These are phyloP conservation scores for Margaritispora aquatica DNA, from an alignment of 495 filamentous ascomycete genomes.

Conservation along the genomic window DNA sequence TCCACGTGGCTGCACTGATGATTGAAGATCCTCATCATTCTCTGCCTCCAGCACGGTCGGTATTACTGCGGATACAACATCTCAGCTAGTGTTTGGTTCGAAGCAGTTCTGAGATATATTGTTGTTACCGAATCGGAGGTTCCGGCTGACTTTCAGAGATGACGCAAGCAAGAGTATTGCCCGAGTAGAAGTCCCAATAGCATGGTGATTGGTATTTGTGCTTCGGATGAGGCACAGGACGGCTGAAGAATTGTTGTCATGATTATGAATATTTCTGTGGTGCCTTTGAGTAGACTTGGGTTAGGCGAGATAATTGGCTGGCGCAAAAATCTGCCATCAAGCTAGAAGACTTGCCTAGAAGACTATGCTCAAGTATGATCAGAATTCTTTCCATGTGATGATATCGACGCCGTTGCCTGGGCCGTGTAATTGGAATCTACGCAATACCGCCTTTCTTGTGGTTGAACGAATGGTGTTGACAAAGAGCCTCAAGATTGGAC, in stretches of 20 bases:
- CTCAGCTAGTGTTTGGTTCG: neutral
- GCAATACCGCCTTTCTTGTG: neutral
- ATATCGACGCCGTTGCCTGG: neutral
- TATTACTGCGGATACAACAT: neutral
- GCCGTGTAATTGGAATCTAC: neutral
- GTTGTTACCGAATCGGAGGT: neutral
- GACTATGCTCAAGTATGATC: neutral
- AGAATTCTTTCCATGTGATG: neutral
- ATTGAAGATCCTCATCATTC: no score
- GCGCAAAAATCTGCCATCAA: neutral
- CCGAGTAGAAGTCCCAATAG: neutral
- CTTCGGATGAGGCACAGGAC: neutral
- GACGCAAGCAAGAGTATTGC: neutral
- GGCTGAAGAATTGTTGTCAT: neutral
- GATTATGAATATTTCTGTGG: neutral
- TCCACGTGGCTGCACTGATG: neutral
- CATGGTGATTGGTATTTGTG: neutral
- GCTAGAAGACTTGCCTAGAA: neutral
- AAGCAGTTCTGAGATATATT: neutral
- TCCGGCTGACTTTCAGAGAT: neutral
- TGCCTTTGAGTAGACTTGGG: neutral
- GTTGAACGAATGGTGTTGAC: neutral
- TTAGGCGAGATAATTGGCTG: neutral
- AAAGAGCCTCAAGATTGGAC: constrained; percentile 14
- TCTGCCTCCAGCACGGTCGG: neutral